Evolutionary conservation across 1,284 basidiomycete genomes (phyloP), one percentile per base, ranked within the genome.

Genomic region (Polyporus tsugae): DNA sequence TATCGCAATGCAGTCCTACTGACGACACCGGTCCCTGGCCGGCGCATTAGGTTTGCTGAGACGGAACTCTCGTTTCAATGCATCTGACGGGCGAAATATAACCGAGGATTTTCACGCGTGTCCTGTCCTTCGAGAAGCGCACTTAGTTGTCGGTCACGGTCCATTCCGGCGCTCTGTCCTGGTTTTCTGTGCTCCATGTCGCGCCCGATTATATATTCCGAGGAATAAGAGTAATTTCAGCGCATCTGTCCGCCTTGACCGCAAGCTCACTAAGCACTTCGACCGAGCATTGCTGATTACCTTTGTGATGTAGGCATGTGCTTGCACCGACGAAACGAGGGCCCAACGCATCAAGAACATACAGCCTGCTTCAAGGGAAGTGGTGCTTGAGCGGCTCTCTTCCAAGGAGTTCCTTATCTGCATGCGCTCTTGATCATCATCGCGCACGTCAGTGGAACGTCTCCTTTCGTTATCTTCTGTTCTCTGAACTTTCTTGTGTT

Each of bases 81-180:
- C 67, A 65, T 67, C 65, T 65, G 63, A 65, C 25, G 35, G 13
- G 65, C 70, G 65, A 69, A 55, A 44, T 60, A 52, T 57, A 65
- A 63, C 70, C 70, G 70, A 71, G 41, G 70, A 69, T 71, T 53
- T 65, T 58, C 70, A 71, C 63, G 67, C 65, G 65, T 67, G 36
- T 35, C 57, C 36, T 39, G 33, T 2, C 22, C 35, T 22, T 25
- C 5, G 52, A 60, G 57, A 58, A 52, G 55, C 19, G 6, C 62
- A 39, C 39, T 58, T 22, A 36, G 19, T 63, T 55, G 52, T 19
- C 35, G 52, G 52, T 55, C 52, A 55, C 33, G 29, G 6, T 55
- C 29, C 52, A 29, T 19, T 19, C 33, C 25, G 33, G 52, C 52
- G 52, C 52, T 17, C 52, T 29, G 29, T 17, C 6, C 13, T 33